Base-by-base conservation (phyloP, 495 filamentous ascomycete genomes). In the Tuber aestivum region DNA sequence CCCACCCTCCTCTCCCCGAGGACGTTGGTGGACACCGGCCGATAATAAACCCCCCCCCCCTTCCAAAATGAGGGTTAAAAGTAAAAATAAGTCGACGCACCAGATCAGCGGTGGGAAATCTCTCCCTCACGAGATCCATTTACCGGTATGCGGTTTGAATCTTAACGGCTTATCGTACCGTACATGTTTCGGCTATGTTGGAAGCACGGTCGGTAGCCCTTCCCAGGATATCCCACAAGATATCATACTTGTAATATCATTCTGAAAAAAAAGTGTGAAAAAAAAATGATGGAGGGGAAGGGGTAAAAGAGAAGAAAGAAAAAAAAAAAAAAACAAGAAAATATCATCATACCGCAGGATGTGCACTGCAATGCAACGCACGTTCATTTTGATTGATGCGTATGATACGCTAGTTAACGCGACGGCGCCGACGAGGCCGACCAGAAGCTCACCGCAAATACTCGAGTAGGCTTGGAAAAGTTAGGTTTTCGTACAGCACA, bases 91-190 rank as follows among this genome's bases (percentile, higher is more conserved):
- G 14, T 65, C 1, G 16, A 65, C 27, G 20, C 56, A 65, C 56
- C 27, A 35, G 27, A 65, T 65, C 56, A 65, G 12, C 3, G 27
- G 27, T 65, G 56, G 27, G 56, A 65, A 65, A 65, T 65, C 27
- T 65, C 56, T 27, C 50, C 32, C 56, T 65, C 56, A 32, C 27
- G 16, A 65, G 56, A 65, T 65, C 56, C 56, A 65, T 35, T 35
- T 65, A 35, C 56, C 56, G 27, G 56, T 65, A 65, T 65, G 56
- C 56, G 56, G 56, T 65, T 65, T 65, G 56, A 65, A 65, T 65
- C 56, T 65, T 65, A 65, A 65, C 56, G 56, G 56, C 56, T 18
- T 65, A 35, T 65, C 56, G 56, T 65, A 65, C 56, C 32, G 16
- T 40, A 40, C 38, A 40, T 65, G 27, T 65, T 65, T 65, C 56